Conservation (phyloP, 805 yeast genomes). For the Hanseniaspora guilliermondii region DNA sequence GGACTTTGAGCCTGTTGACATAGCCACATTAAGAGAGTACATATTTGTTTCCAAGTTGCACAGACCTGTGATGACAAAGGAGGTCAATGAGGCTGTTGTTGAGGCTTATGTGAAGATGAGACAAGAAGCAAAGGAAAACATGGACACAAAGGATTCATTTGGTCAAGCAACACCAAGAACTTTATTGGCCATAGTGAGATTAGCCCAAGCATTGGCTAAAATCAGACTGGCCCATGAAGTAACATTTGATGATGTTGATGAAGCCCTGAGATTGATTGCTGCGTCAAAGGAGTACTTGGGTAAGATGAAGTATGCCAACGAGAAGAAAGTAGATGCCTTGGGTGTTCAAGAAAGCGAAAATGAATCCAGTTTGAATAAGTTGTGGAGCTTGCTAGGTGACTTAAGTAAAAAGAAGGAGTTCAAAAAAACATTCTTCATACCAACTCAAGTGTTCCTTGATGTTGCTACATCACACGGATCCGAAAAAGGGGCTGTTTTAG, state of each 20-base stretch:
- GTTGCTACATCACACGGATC: neutral
- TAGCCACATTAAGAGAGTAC: constrained; percentile 71
- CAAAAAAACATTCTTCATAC: neutral
- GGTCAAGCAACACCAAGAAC: constrained; percentile 95
- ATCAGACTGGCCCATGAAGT: constrained; percentile 69
- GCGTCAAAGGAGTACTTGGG: constrained; percentile 78
- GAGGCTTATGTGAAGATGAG: constrained; percentile 81
- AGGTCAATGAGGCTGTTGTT: constrained; percentile 77
- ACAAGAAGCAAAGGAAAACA: constrained; percentile 76
- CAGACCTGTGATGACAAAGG: constrained; percentile 74
- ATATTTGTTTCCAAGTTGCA: constrained; percentile 72
- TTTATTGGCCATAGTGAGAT: constrained; percentile 73
- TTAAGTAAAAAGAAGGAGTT: constrained; percentile 34
- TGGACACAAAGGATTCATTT: constrained; percentile 60
- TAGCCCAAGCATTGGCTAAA: constrained; percentile 90
- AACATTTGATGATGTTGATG: constrained; percentile 75
- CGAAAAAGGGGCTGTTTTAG: neutral
- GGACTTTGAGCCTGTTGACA: constrained; percentile 64
- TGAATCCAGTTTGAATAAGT: constrained; percentile 55
- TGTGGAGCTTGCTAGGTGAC: constrained; percentile 53
- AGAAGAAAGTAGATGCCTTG: constrained; percentile 20
- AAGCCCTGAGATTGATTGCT: constrained; percentile 74
- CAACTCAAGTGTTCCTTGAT: neutral
- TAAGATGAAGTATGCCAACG: constrained; percentile 36
- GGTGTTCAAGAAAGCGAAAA: constrained; percentile 34